Evolutionary conservation across 2,329 filamentous ascomycete species (phyloP), one percentile per base, ranked within the genome.

Genomic region (Decorospora gaudefroyi): DNA sequence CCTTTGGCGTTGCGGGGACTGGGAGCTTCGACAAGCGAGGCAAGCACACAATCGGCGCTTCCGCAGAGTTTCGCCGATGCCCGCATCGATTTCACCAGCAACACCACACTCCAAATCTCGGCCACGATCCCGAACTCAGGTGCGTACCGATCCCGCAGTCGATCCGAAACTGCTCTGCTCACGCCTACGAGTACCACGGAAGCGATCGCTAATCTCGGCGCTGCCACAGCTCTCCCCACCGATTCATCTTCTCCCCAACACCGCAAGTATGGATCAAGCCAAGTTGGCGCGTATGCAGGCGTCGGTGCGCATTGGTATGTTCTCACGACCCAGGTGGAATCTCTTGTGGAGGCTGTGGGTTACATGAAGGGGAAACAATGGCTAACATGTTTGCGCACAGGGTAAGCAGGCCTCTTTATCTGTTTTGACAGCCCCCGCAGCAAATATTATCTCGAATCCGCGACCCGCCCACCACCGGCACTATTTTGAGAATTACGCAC

Each of bases 221-320:
- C 51, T 36, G 17, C 42, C 13, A 47, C 49, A 62, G 59, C 49
- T 51, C 53, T 49, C 47, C 46, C 46, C 47, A 45, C 54, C 37
- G 42, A 46, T 46, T 59, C 46, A 46, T 45, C 42, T 28, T 49
- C 36, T 52, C 49, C 49, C 45, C 53, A 53, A 56, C 51, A 68
- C 63, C 64, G 65, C 68, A 71, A 72, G 61, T 66, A 73, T 73
- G 70, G 71, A 73, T 71, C 69, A 72, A 57, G 70, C 69, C 59
- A 73, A 73, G 70, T 65, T 73, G 61, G 71, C 71, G 59, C 66
- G 68, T 54, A 72, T 73, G 70, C 71, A 73, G 51, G 67, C 68
- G 62, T 68, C 63, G 55, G 70, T 73, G 57, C 71, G 71, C 57
- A 73, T 73, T 61, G 71, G 71, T 73, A 67, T 41, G 70, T 72